A percentile compares a stretch with the other conserved stretches of the same genome.
Evolutionary conservation across 805 yeast species (phyloP).

Genomic region (Candida ovalis): DNA sequence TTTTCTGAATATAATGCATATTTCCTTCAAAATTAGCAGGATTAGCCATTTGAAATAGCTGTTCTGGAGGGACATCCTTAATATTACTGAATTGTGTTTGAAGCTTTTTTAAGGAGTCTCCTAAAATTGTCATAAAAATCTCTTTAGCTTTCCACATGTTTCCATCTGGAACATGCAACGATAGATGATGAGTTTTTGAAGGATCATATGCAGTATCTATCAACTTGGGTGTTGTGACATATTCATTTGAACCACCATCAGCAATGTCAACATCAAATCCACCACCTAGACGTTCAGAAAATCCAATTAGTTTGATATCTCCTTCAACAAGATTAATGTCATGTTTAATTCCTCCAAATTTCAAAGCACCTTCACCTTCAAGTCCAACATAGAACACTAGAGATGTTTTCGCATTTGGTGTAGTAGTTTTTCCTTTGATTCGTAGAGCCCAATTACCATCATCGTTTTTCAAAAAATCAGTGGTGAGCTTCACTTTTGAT

Average conservation of each 20-base stretch:
- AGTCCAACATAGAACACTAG: constrained; percentile 76
- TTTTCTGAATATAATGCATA: constrained; percentile 73
- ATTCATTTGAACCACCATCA: constrained; percentile 46
- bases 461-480: constrained; percentile 74
- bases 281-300: constrained; percentile 59
- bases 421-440: constrained; percentile 60
- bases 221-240: constrained; percentile 31
- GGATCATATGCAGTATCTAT: constrained; percentile 50
- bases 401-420: constrained; percentile 50
- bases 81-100: constrained; percentile 26
- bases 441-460: constrained; percentile 80
- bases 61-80: constrained; percentile 41
- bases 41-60: constrained; percentile 54
- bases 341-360: constrained; percentile 34
- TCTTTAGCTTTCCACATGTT: constrained; percentile 78
- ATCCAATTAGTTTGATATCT: constrained; percentile 44
- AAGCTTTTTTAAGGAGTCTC: constrained; percentile 59
- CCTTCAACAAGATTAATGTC: constrained; percentile 31
- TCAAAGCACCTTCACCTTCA: constrained; percentile 54
- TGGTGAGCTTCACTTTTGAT: constrained; percentile 56
- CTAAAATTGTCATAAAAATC: constrained; percentile 62
- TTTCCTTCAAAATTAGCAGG: constrained; percentile 64
- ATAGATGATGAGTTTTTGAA: constrained; percentile 56
- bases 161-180: constrained; percentile 67
- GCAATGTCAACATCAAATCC: constrained; percentile 57